A percentile compares a stretch with the other conserved stretches of the same genome.
Evolutionary conservation across 176 grass and related monocot genomes (phyloP).

Genomic region (Typha latifolia): DNA sequence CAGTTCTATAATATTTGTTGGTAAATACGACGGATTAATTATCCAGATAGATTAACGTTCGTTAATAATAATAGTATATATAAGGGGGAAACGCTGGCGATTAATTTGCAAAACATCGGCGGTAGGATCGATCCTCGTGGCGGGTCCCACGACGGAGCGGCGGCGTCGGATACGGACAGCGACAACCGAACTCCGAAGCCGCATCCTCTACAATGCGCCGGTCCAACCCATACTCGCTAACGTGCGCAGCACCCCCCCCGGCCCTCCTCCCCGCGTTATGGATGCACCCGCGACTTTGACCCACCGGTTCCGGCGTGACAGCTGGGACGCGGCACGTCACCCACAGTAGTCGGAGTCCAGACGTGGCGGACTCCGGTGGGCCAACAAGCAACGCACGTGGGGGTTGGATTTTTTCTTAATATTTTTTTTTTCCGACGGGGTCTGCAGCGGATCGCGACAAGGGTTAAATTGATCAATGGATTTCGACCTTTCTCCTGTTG

Average conservation of each 20-base stretch:
- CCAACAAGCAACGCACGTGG: not conserved
- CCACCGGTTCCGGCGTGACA: not conserved
- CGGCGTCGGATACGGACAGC: not conserved
- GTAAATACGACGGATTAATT: too few species aligned
- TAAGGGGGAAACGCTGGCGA: too few species aligned
- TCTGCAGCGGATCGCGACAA: not conserved
- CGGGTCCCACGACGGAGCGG: not conserved
- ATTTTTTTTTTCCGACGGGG: too few species aligned
- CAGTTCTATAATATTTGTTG: too few species aligned
- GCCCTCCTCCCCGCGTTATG: too few species aligned
- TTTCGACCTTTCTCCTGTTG: not conserved
- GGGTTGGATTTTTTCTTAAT: too few species aligned
- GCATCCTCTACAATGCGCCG: not conserved
- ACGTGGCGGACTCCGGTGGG: not conserved
- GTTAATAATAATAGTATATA: too few species aligned
- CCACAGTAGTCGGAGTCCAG: constrained; percentile 2
- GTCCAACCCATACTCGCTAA: not conserved
- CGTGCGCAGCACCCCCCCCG: not conserved
- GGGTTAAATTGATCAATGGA: constrained; percentile 2
- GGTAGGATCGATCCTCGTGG: too few species aligned
- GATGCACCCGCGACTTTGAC: not conserved
- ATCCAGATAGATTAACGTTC: too few species aligned
- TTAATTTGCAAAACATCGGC: too few species aligned
- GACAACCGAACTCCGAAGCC: constrained; percentile 1
- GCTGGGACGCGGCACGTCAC: constrained; percentile 16